Base-by-base conservation (phyloP, 2,329 filamentous ascomycete species). In the Purpureocillium takamizusanense region DNA sequence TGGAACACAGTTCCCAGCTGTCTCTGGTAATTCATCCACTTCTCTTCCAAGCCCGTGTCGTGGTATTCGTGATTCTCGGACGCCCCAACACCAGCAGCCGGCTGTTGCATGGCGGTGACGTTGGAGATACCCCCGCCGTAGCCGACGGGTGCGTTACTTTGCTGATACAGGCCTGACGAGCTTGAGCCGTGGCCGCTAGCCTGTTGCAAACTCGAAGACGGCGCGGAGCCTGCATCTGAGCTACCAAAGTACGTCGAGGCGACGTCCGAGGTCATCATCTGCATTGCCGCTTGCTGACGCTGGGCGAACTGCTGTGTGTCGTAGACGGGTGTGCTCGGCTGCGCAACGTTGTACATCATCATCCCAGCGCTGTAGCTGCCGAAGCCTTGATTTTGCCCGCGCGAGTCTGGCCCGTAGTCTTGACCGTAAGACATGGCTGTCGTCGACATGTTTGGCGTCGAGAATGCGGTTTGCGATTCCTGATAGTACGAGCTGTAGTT, bases 281-380 rank as follows among this genome's bases (percentile, higher is more conserved):
- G 83, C 65, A 92, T 76, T 44, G 75, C 77, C 70, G 83, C 78
- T 64, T 82, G 76, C 56, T 87, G 84, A 67, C 83, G 81, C 50
- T 79, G 69, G 54, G 81, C 74, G 66, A 87, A 94, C 56, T 81
- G 81, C 57, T 81, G 77, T 55, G 78, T 67, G 61, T 90, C 84
- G 66, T 94, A 94, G 63, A 82, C 70, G 66, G 76, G 75, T 46
- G 70, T 65, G 44, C 66, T 68, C 53, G 78, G 67, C 57, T 81
- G 79, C 55, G 73, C 68, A 53, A 89, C 82, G 65, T 80, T 81
- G 69, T 94, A 94, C 74, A 92, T 81, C 67, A 90, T 78, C 46
- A 76, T 76, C 39, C 76, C 66, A 38, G 79, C 62, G 52, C 68
- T 79, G 68, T 75, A 83, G 59, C 66, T 67, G 54, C 65, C 61